Percentiles rank a stretch among this genome's conserved stretches.
Evolutionary conservation across 371 early-diverging fungal species (phyloP).

Genomic region (Haplosporangium sp.): DNA sequence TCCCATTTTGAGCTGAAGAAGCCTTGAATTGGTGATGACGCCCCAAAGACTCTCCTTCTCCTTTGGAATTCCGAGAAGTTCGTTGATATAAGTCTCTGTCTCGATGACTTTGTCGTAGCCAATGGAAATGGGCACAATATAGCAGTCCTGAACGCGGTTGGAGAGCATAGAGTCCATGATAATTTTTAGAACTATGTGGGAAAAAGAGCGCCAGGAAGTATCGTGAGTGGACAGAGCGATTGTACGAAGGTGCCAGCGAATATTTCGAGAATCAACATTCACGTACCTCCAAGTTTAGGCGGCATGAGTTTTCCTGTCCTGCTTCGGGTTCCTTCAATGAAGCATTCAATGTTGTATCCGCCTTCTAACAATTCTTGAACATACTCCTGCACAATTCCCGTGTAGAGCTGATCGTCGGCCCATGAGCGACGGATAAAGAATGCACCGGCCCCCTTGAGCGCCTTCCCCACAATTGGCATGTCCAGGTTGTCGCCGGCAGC

Average conservation of each 20-base stretch:
- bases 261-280: background rate
- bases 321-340: conserved; percentile 89
- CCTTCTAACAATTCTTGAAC: conserved; percentile 65
- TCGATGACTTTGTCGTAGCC: conserved; percentile 93
- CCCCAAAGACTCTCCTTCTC: conserved; percentile 84
- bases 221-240: background rate
- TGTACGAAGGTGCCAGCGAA: background rate
- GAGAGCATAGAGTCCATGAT: conserved; percentile 78
- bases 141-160: conserved; percentile 72
- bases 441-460: conserved; percentile 80
- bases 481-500: conserved; percentile 92
- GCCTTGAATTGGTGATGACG: conserved; percentile 65
- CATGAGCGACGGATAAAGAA: conserved; percentile 87
- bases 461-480: conserved; percentile 79
- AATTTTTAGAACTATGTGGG: conserved; percentile 74
- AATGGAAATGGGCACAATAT: conserved; percentile 87
- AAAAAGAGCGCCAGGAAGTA: no score
- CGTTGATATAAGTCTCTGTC: conserved; percentile 81
- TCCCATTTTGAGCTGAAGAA: conserved; percentile 83
- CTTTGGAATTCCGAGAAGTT: conserved; percentile 87
- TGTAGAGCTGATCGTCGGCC: conserved; percentile 84
- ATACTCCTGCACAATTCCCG: conserved; percentile 79
- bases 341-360: conserved; percentile 87
- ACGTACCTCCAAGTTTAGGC: conserved; percentile 78
- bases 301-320: conserved; percentile 80